Conservation (phyloP, 768 basidiomycete species). For the Guyanaporus albipodus region DNA sequence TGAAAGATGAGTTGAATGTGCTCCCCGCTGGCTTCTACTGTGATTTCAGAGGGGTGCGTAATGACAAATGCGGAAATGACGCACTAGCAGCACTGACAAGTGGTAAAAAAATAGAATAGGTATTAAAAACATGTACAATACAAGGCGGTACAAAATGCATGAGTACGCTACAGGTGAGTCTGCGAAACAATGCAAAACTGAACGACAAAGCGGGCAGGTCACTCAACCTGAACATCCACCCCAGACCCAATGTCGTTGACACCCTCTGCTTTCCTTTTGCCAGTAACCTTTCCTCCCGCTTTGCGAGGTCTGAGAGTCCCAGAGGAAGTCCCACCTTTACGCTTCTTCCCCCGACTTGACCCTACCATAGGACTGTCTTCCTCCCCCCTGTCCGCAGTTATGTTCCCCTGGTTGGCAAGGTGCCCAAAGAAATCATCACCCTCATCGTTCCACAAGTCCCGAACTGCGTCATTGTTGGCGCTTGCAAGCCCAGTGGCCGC, state of each 20-base stretch:
- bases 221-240: slow-evolving; percentile 27
- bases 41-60: too few relatives aligned
- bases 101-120: slow-evolving; percentile 12
- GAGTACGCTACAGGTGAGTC: slow-evolving; percentile 31
- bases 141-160: slow-evolving; percentile 27
- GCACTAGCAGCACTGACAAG: too few relatives aligned
- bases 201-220: slow-evolving; percentile 15
- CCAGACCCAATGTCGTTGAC: slow-evolving; percentile 22
- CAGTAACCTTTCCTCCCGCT: slow-evolving; percentile 28
- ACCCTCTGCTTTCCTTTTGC: slow-evolving; percentile 30
- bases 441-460: slow-evolving; percentile 82
- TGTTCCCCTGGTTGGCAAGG: slow-evolving; percentile 29
- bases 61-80: too few relatives aligned
- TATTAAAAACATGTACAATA: slow-evolving; percentile 32
- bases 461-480: slow-evolving; percentile 37
- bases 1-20: not conserved
- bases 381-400: slow-evolving; percentile 22
- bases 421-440: slow-evolving; percentile 85
- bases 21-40: not conserved
- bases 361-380: slow-evolving; percentile 30
- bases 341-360: slow-evolving; percentile 31
- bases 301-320: slow-evolving; percentile 26
- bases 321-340: slow-evolving; percentile 25
- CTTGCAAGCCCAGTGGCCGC: slow-evolving; percentile 23
- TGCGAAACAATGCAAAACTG: slow-evolving; percentile 9